Conservation (phyloP, 1,139 yeast species). For the Pichia sp. region DNA sequence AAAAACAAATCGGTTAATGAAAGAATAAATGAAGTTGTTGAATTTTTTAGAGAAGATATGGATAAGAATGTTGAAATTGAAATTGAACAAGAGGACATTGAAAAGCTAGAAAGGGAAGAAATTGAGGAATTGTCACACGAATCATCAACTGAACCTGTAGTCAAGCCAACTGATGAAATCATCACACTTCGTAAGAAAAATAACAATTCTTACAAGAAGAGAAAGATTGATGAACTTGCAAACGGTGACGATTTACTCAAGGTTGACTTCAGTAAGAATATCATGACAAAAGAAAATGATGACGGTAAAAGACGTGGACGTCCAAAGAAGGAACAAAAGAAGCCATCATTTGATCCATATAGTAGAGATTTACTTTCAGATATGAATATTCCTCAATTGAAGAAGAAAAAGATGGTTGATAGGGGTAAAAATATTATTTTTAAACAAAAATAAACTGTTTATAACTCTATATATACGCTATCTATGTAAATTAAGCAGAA, state of each 20-base stretch:
- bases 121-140: constrained; percentile 14
- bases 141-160: neutral
- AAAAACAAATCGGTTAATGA: constrained; percentile 4
- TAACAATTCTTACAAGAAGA: constrained; percentile 14
- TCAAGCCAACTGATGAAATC: constrained; percentile 42
- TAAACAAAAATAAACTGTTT: constrained; percentile 14
- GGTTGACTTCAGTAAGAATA: constrained; percentile 47
- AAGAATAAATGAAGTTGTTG: constrained; percentile 14
- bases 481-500: neutral
- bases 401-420: constrained; percentile 24
- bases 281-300: constrained; percentile 30
- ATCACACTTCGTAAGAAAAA: constrained; percentile 41
- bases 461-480: neutral
- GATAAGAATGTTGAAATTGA: constrained; percentile 12
- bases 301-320: constrained; percentile 20
- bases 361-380: constrained; percentile 28
- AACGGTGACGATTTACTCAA: constrained; percentile 16
- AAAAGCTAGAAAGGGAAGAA: constrained; percentile 11
- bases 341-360: constrained; percentile 59
- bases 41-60: constrained; percentile 11
- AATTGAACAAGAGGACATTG: constrained; percentile 13
- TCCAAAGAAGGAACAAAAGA: constrained; percentile 31
- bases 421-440: constrained; percentile 25
- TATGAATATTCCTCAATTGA: constrained; percentile 20
- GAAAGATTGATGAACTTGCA: constrained; percentile 15